Evolutionary conservation across 805 yeast genomes (phyloP), one percentile per base, ranked within the genome.

Genomic region (Kuraishia piskuri): DNA sequence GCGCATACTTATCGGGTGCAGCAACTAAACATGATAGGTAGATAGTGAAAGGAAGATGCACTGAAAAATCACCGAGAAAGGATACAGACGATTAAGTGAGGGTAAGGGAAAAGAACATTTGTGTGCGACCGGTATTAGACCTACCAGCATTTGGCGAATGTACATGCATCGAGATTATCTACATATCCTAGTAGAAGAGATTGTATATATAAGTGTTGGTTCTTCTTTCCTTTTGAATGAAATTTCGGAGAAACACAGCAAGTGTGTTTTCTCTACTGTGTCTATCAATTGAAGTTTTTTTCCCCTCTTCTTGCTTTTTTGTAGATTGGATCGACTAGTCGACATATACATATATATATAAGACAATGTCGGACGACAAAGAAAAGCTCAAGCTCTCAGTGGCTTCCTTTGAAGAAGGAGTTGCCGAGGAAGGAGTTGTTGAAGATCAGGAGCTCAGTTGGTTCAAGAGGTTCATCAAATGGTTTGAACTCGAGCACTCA

Each of bases 391-490:
- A 31, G 3, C 40, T 31, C 40, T 31, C 40, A 3, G 40, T 31
- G 14, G 40, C 40, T 31, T 31, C 40, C 40, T 31, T 31, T 31
- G 40, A 31, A 4, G 40, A 31, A 12, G 40, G 40, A 31, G 40
- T 31, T 31, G 3, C 40, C 17, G 40, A 31, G 8, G 47, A 45
- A 19, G 22, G 40, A 31, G 40, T 31, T 31, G 3, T n/a, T 10
- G 40, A 31, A 3, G 47, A 45, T 3, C 5, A 36, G 6, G 7
- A 19, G 19, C 31, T 19, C 21, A 50, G 24, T 22, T 7, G 7
- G 10, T 22, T 50, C 52, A 23, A 23, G 22, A 17, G 52, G 7
- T 50, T 50, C n/a, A 5, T 50, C 48, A 50, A 50, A 19, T 40
- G 37, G 47, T 3, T 40, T 14, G 52, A 50, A 19, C 22, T 50